Evolutionary conservation across 2,329 filamentous ascomycete species (phyloP).

Genomic region (Ceratocystis albifundus): DNA sequence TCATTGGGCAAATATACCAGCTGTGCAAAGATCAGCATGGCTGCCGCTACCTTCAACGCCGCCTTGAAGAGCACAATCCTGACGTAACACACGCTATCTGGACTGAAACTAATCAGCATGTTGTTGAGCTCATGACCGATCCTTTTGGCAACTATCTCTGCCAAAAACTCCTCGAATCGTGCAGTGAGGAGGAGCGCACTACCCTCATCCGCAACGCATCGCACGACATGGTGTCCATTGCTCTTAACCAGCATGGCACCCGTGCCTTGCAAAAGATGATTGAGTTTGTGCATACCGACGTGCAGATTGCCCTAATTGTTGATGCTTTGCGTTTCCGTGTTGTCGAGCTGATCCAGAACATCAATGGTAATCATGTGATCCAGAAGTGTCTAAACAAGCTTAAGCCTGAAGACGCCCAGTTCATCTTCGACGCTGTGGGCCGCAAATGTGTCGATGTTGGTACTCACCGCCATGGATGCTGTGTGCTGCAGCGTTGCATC

Average conservation of each 20-base stretch:
- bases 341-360: slow-evolving; percentile 87
- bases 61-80: slow-evolving; percentile 77
- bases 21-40: slow-evolving; percentile 97
- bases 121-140: slow-evolving; percentile 96
- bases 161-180: slow-evolving; percentile 93
- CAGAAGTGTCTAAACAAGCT: slow-evolving; percentile 98
- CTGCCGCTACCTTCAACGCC: slow-evolving; percentile 92
- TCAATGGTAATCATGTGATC: slow-evolving; percentile 98
- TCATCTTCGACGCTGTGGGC: slow-evolving; percentile 94
- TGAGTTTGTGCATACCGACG: slow-evolving; percentile 76
- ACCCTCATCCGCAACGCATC: slow-evolving; percentile 83
- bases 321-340: slow-evolving; percentile 71
- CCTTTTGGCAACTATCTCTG: slow-evolving; percentile 98
- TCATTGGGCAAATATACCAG: slow-evolving; percentile 72
- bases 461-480: slow-evolving; percentile 95
- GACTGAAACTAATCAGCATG: slow-evolving; percentile 81
- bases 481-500: slow-evolving; percentile 94
- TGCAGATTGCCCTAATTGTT: slow-evolving; percentile 81
- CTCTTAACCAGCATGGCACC: slow-evolving; percentile 93
- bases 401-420: slow-evolving; percentile 69
- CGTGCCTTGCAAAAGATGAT: slow-evolving; percentile 99
- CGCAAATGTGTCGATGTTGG: slow-evolving; percentile 78
- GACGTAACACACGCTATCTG: slow-evolving; percentile 88
- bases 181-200: slow-evolving; percentile 89
- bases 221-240: slow-evolving; percentile 79